Evolutionary conservation across 2,329 filamentous ascomycete species (phyloP), one percentile per base, ranked within the genome.

Genomic region (Reticulascus tulasneorum): DNA sequence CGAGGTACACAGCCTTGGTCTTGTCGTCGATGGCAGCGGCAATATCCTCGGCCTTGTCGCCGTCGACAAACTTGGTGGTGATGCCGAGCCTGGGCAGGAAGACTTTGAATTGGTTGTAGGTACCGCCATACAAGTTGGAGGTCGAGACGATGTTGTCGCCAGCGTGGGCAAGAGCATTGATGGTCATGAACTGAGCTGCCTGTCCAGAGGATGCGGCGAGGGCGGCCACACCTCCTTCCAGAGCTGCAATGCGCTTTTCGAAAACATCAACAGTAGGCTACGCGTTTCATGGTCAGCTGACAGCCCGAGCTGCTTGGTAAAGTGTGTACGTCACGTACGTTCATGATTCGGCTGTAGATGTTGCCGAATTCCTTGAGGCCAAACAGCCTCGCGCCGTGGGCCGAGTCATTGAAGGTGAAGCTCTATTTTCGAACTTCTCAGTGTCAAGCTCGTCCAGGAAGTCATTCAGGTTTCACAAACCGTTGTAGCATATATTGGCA

Each of bases 81-180:
- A 97, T 89, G 44, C 91, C 91, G 29, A 95, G 66, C n/a, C 90
- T 79, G 7, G 88, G 84, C 37, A 96, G 72, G 48, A 88, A 76
- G 29, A 96, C 89, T 68, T 96, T 96, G 67, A 96, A 80, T 69
- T 96, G 91, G 67, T 97, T 96, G 72, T 95, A 96, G 12, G 91
- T 96, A 59, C 90, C 90, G 47, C 90, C 90, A 64, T 96, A 95
- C 38, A 96, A 71, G 65, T 94, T 94, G 33, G 83, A 82, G 7
- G 91, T 95, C 10, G 87, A 84, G 33, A 96, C 77, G 50, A 96
- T 94, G 70, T 96, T 96, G 71, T 96, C 90, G 30, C 91, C 91
- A 0, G 81, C 76, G 43, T 87, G 80, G 5, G 88, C 88, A n/a
- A 97, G 80, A 7, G 89, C 82, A 17, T 79, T 73, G 53, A 96